Evolutionary conservation across 306 rosid species (phyloP), one percentile per base, ranked within the genome.

Genomic region (Sechiopsis laciniata): DNA sequence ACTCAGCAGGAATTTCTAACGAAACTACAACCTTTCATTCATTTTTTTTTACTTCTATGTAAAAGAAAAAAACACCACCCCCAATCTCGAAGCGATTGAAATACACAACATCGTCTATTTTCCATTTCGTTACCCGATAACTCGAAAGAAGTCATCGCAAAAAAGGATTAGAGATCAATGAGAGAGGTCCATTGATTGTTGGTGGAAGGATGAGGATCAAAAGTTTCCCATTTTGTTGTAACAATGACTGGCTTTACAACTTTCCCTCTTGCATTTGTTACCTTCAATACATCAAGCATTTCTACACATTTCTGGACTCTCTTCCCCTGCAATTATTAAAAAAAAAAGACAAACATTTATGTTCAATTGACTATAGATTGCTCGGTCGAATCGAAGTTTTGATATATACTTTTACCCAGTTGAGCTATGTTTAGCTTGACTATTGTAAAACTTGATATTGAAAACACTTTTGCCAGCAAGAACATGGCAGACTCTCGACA

Each of bases 201-300:
- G 76, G 82, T 58, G n/a, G 81, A 67, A 14, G 84, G 80, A 70
- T 77, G 69, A 57, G 67, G 76, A 65, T 88, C 89, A 74, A 92
- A 89, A 8, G 87, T 87, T 79, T 89, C 96, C 97, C 96, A 92
- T 75, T 90, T 87, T 37, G 95, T 84, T 20, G 97, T 84, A 10
- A 88, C 89, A 63, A 87, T 80, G 0, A 77, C 82, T 42, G 87
- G 85, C 73, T 67, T 67, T 21, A 6, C 55, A 6, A 67, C 73
- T 83, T 85, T 85, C 46, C 78, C 83, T 55, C 74, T 79, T 50
- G 90, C 89, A 80, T 92, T 92, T 67, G 85, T 79, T 57, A 82
- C 77, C 87, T 87, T 90, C 37, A 86, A 54, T 20, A 3, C 65
- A 75, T 92, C 97, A 73, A 92, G 83, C 5, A 76, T 83, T 80